Evolutionary conservation across 2,329 filamentous ascomycete species (phyloP), one percentile per base, ranked within the genome.

Genomic region (Trichoderma breve): DNA sequence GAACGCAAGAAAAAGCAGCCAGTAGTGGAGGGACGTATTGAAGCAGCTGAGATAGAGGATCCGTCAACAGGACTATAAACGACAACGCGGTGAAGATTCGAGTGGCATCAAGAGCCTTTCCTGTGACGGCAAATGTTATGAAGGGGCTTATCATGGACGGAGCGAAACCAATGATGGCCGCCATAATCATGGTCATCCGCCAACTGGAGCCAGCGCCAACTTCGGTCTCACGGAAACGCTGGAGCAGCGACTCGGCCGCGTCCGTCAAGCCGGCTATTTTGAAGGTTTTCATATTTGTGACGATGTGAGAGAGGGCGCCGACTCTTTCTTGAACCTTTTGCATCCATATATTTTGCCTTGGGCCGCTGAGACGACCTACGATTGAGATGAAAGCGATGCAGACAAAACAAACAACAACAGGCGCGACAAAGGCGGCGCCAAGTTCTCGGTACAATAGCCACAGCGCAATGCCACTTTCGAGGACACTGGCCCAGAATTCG

Each of bases 391-490:
- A 9, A 3, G 73, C 30, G 2, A 75, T 74, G 24, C 77, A 79
- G 2, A 76, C 4, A 9, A 83, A 61, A 0, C 86, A 83, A 3
- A 86, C 78, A 0, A 82, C 80, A 6, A 89, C 79, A 0, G 87
- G 86, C 0, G 84, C 83, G 0, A 83, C 76, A 51, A 85, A 88
- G 0, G 85, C 84, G 0, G 80, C 77, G 0, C 87, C 86, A 1
- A 89, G 74, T 62, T 86, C 81, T 4, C 74, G 75, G 24, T 86
- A 78, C 0, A 89, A 78, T 0, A 88, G 79, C 76, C 81, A 88
- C 62, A 83, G 82, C 0, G 83, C 83, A 2, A 88, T 68, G 5
- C 75, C 81, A 4, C 85, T 80, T 73, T 87, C 82, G 1, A 86
- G 72, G 0, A 79, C 66, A 51, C 76, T 81, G 0, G 79, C 82